Base-by-base conservation (phyloP, 306 rosid species). In the Albizia julibrissin region DNA sequence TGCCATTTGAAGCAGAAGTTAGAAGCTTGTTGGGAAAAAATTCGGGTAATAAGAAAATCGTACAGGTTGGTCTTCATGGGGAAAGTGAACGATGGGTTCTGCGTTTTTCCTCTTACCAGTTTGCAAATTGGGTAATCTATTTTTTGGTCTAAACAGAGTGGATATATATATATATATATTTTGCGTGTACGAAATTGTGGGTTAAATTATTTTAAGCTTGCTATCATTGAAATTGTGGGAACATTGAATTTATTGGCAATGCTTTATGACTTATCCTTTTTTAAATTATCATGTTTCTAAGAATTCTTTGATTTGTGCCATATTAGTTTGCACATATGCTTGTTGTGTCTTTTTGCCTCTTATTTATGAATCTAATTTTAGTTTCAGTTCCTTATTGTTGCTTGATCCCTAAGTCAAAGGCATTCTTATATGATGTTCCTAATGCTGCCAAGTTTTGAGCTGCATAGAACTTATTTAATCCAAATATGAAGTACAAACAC, bases 41-140 rank as follows among this genome's bases (percentile, higher is more conserved):
- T 76, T 61, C 26, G 72, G 52, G 64, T 46, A 10, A 39, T 81
- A 73, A 67, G 19, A 77, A 81, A 72, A 52, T 81, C 47, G 6
- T 75, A 47, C 3, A 56, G 40, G 80, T 62, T 31, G 76, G 62
- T 72, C 79, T 83, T 82, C 68, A 91, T 87, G 98, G 96, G 82
- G 88, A 87, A 85, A 69, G 83, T 78, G 87, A 91, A 90, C 24
- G 77, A 85, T 76, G 74, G 72, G 40, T 84, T 85, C 75, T 87
- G 93, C 85, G 47, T 93, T 81, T 93, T 90, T 78, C 97, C 94
- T 80, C 89, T 95, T 16, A 90, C 99, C 0, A 68, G 92, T 59
- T 85, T 95, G 90, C 98, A 95, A 87, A 95, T 93, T 76, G 97
- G 99, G 99, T 95, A 89, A 77, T 49, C 61, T 13, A 59, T 66